Conservation (phyloP, 805 yeast species). For the Jamesozyma spencerorum region DNA sequence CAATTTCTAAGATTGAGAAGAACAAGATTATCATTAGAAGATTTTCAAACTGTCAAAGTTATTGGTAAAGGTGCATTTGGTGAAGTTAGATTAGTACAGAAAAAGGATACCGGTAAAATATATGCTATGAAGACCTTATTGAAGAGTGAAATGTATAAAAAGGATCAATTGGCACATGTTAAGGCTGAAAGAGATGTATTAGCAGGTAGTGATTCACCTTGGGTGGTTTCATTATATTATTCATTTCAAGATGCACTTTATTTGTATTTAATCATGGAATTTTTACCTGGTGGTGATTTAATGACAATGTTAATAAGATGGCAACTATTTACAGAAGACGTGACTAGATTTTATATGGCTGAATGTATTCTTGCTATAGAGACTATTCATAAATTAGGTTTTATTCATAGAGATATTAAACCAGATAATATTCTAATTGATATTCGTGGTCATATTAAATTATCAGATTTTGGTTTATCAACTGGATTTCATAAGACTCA, state of each 20-base stretch:
- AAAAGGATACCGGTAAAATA: constrained; percentile 79
- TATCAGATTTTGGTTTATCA: constrained; percentile 80
- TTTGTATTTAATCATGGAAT: constrained; percentile 87
- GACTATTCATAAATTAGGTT: constrained; percentile 85
- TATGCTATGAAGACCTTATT: constrained; percentile 90
- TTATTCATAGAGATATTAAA: constrained; percentile 94
- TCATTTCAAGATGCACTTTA: constrained; percentile 67
- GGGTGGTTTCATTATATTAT: constrained; percentile 76
- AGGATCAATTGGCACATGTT: constrained; percentile 90
- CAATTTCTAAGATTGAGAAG: constrained; percentile 77
- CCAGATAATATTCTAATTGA: constrained; percentile 93
- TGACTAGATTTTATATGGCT: constrained; percentile 88
- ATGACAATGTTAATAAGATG: constrained; percentile 95
- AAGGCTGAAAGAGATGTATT: constrained; percentile 93
- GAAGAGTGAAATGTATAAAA: constrained; percentile 88
- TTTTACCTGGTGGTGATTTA: constrained; percentile 80
- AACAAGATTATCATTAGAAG: constrained; percentile 73
- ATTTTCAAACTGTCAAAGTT: constrained; percentile 79
- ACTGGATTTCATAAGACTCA: constrained; percentile 92
- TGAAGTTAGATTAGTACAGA: constrained; percentile 90
- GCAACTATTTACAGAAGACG: constrained; percentile 90
- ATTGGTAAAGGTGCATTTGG: constrained; percentile 98
- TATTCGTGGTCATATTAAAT: constrained; percentile 69
- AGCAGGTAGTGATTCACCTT: constrained; percentile 85
- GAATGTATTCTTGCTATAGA: constrained; percentile 93